phyloP scores from a whole-genome alignment of 1,284 basidiomycete genomes.

The Butyriboletus appendiculatus region DNA sequence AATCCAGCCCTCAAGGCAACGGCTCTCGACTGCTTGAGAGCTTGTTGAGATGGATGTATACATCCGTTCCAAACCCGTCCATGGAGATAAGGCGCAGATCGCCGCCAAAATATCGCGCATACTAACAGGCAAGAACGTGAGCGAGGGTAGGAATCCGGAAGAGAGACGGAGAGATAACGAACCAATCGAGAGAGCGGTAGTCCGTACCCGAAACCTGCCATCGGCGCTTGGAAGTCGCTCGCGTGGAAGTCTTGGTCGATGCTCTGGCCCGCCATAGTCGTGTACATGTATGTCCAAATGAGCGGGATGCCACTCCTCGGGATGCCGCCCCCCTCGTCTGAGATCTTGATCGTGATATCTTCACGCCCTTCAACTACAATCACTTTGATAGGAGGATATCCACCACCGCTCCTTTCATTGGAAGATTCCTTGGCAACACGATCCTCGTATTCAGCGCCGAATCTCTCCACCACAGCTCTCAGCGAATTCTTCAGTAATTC shows the following conservation, averaged over 20 bases:
- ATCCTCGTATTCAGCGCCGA: slow-evolving; percentile 82
- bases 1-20: slow-evolving; percentile 45
- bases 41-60: slow-evolving; percentile 89
- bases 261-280: slow-evolving; percentile 91
- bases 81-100: slow-evolving; percentile 96
- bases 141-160: slow-evolving; percentile 2
- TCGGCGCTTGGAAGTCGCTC: slow-evolving; percentile 96
- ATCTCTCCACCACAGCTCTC: slow-evolving; percentile 94
- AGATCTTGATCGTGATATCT: slow-evolving; percentile 99
- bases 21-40: slow-evolving; percentile 83
- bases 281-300: slow-evolving; percentile 99
- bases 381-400: slow-evolving; percentile 94
- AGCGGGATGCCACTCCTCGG: slow-evolving; percentile 90
- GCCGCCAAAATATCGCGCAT: slow-evolving; percentile 96
- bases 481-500: slow-evolving; percentile 99
- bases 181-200: slow-evolving; percentile 89
- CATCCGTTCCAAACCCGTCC: slow-evolving; percentile 94
- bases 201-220: slow-evolving; percentile 98
- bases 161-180: slow-evolving; percentile 31
- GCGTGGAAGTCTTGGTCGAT: slow-evolving; percentile 86
- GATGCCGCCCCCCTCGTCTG: slow-evolving; percentile 96
- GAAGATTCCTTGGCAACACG: slow-evolving; percentile 8
- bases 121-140: slow-evolving; percentile 45
- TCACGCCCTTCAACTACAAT: slow-evolving; percentile 94
- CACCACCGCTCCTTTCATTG: background rate